Evolutionary conservation across 129 eudicot species (phyloP).

Genomic region (Helianthus annuus): HanXRQr2.0-SUNRISE NC_035439.2:143354861-143355360

Average conservation of each 20-base stretch:
- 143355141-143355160: conserved; percentile 37
- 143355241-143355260: conserved; percentile 52
- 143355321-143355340: conserved; percentile 35
- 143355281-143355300: conserved; percentile 63
- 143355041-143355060: not conserved
- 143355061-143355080: no score
- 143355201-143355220: conserved; percentile 56
- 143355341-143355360: conserved; percentile 49
- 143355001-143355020: not conserved
- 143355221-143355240: conserved; percentile 70
- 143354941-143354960: not conserved
- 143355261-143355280: conserved; percentile 44
- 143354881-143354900: no score
- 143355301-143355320: conserved; percentile 70
- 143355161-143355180: conserved; percentile 68
- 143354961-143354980: not conserved
- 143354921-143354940: no score
- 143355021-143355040: not conserved
- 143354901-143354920: no score
- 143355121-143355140: not conserved
- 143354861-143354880: no score
- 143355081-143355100: not conserved
- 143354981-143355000: not conserved
- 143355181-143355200: conserved; percentile 76
- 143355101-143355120: not conserved